Evolutionary conservation across 768 basidiomycete species (phyloP), one percentile per base, ranked within the genome.

Genomic region (Glaciozyma antarctica): DNA sequence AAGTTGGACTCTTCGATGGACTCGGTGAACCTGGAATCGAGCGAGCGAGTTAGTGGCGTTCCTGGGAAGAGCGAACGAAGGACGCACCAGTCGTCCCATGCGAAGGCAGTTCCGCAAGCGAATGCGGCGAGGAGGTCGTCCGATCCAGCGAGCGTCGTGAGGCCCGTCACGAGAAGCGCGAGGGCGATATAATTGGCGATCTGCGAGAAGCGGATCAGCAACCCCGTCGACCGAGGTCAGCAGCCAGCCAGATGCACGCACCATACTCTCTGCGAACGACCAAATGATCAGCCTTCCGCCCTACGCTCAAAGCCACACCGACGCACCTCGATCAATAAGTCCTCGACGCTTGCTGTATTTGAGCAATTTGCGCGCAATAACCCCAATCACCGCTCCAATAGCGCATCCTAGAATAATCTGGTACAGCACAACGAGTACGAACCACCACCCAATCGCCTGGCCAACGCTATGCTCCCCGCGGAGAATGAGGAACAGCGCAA

Each of bases 41-140:
- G 26, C 13, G n/a, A 24, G 48, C 38, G 13, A 41, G 38, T 41
- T 15, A 41, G 13, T 41, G 38, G 38, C 38, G 32, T 32, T 45
- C 5, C n/a, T n/a, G 48, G 7, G 43, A 19, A 2, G 38, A n/a
- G 51, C 7, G 43, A 28, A 5, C 3, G 24, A 45, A 22, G 44
- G 10, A 48, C 64, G 21, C n/a, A 68, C 73, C 73, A 74, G 58
- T 72, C 72, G 47, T 72, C 71, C 71, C 73, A 73, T 0, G 71
- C 71, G 75, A 97, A 99, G 3, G 91, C 90, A 7, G 90, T 86
- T 22, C 95, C 95, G 74, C 93, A 97, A 8, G 86, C 85, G 76
- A 98, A 99, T 1, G 94, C 88, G 21, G 93, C 90, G 12, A 99
- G 81, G 24, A 99, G 84, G 61, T 72, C 73, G 52, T 74, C 74